Conservation (phyloP, 2,329 filamentous ascomycete species). For the Aspergillus ochraceus region DNA sequence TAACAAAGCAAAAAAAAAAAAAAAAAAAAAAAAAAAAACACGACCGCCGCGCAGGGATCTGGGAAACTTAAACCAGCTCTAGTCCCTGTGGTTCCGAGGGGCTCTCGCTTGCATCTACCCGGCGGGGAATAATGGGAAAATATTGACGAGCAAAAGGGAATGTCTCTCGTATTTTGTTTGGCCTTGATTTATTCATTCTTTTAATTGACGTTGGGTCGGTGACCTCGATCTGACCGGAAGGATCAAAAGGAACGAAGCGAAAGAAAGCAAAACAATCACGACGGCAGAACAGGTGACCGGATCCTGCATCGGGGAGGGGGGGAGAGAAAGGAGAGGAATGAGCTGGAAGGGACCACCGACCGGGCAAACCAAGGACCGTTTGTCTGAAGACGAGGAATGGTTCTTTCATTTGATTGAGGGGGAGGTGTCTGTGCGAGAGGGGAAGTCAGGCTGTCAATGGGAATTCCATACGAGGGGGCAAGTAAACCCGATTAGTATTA, state of each 20-base stretch:
- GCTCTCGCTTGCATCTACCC: conserved; percentile 12
- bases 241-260: not conserved
- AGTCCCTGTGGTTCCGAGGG: not conserved
- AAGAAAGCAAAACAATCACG: not conserved
- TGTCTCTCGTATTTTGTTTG: conserved; percentile 1
- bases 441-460: conserved; percentile 2
- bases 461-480: conserved; percentile 1
- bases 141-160: not conserved
- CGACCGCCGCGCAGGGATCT: not conserved
- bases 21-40: not conserved
- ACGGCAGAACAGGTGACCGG: conserved; percentile 5
- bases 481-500: not conserved
- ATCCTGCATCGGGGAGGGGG: not conserved
- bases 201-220: not conserved
- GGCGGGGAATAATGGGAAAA: conserved; percentile 1
- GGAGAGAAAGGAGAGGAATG: conserved; percentile 1
- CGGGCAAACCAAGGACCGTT: conserved; percentile 11
- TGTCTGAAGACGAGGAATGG: conserved; percentile 1
- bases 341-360: not conserved
- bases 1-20: not conserved
- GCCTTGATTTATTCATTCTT: not conserved
- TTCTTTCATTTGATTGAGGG: not conserved
- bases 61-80: not conserved
- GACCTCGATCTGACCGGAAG: not conserved
- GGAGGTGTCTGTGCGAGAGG: conserved; percentile 10